Evolutionary conservation across 129 eudicot species (phyloP), one percentile per base, ranked within the genome.

Genomic region (Helichrysum umbraculigerum): DNA sequence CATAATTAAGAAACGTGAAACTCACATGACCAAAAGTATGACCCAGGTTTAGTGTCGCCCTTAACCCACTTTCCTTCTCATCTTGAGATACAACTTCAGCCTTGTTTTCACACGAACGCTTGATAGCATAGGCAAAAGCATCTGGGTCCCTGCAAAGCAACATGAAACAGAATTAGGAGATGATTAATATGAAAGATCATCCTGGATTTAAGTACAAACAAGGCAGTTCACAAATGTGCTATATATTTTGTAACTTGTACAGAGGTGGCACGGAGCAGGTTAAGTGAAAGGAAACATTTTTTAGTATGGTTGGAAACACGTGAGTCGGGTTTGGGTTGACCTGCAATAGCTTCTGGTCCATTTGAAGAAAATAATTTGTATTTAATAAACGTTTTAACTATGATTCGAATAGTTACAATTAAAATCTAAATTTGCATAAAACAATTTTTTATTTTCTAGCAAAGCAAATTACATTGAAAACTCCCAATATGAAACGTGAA

Each of bases 11-110:
- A 71, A 64, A 20, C 2, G 16, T n/a, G 8, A 42, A 64, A 82
- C 97, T 85, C 83, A 95, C 99, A 81, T 91, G 99, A 66, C 97
- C 97, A 80, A 95, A 95, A 7, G 99, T 95, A 82, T 91, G 99
- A 71, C 99, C 99, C 76, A 95, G 81, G 77, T 91, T 95, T 77
- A 95, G 74, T 56, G 97, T 95, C 22, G 99, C 99, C 83, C 99
- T 85, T 59, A 91, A 20, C 65, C 97, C 96, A 83, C 95, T 84
- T 86, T 95, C 99, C 88, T 86, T 91, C 87, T 95, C 99, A 81
- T 95, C 99, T 72, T 87, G 83, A 22, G 97, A 86, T 16, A 95
- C 99, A 59, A 95, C 96, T 67, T 86, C 96, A 20, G 99, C 99
- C 78, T 95, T 91, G 73, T 95, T 91, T 84, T 91, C 96, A 89